A percentile compares a stretch with the other conserved stretches of the same genome.
phyloP scores from a whole-genome alignment of 306 rosid species.

The Ceratonia siliqua region DNA sequence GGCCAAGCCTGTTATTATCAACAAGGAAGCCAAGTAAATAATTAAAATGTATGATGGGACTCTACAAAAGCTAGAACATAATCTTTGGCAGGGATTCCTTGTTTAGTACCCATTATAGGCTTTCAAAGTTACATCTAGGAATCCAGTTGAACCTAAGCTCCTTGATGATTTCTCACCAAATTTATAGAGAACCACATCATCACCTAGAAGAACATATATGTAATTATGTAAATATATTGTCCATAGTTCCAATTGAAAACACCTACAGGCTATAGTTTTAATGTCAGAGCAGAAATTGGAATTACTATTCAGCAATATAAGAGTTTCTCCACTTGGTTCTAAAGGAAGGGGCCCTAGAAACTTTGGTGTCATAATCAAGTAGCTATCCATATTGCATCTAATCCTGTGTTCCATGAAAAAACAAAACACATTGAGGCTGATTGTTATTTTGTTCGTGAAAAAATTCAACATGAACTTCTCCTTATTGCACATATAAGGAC shows the following conservation, averaged over 20 bases:
- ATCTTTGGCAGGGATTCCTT: neutral
- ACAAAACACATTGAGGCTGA: too few relatives aligned
- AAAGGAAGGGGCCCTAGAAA: too few relatives aligned
- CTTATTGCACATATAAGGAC: too few relatives aligned
- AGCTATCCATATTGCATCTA: too few relatives aligned
- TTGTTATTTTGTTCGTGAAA: too few relatives aligned
- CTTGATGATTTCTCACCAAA: constrained; percentile 82
- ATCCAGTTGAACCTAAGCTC: constrained; percentile 58
- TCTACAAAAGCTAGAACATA: neutral
- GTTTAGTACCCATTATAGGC: constrained; percentile 64
- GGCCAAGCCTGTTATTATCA: constrained; percentile 72
- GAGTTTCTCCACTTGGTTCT: too few relatives aligned
- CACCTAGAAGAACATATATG: constrained; percentile 54
- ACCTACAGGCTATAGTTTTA: neutral
- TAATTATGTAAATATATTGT: constrained; percentile 15
- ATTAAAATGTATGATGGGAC: neutral
- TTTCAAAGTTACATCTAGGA: constrained; percentile 74
- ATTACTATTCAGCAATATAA: constrained; percentile 3
- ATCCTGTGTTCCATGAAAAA: too few relatives aligned
- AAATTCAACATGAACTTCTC: too few relatives aligned
- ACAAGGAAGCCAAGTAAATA: neutral
- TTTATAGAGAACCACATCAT: constrained; percentile 70
- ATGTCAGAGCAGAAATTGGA: neutral
- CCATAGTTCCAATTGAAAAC: constrained; percentile 1
- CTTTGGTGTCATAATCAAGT: too few relatives aligned